These are phyloP conservation scores for Linnemannia elongata DNA, from an alignment of 192 early-diverging fungal species.

Conservation along the genomic window DNA sequence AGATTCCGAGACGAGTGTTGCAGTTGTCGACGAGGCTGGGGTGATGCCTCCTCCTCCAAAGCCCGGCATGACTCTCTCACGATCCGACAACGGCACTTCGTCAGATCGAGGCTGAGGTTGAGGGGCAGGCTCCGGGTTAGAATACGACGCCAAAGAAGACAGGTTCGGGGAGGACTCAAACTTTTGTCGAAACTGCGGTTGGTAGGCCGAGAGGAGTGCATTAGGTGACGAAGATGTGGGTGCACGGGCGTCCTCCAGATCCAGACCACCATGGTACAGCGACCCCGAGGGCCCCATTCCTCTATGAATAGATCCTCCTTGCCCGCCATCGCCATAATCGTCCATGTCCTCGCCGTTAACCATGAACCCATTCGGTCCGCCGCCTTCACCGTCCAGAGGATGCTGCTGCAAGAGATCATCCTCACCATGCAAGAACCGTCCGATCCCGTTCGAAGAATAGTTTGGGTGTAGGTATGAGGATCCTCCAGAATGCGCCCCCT, in stretches of 20 bases:
- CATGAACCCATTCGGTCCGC: neutral
- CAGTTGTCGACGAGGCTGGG: neutral
- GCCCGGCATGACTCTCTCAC: neutral
- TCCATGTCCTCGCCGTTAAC: neutral
- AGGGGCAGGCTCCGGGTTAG: neutral
- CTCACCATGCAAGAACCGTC: neutral
- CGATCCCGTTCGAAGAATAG: constrained; percentile 14
- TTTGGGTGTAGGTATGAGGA: neutral
- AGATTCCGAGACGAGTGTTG: neutral
- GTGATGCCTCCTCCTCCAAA: neutral
- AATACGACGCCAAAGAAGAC: constrained; percentile 4
- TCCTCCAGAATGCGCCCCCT: constrained; percentile 35
- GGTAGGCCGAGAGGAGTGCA: constrained; percentile 1
- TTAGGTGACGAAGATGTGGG: neutral
- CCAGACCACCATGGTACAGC: neutral
- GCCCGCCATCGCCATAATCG: neutral
- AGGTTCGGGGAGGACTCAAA: constrained; percentile 45
- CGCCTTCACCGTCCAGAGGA: constrained; percentile 13
- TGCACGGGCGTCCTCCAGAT: neutral
- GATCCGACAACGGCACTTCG: neutral
- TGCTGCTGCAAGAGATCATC: constrained; percentile 4
- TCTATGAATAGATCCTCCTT: neutral
- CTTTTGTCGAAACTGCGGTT: constrained; percentile 28
- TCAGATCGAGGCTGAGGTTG: neutral
- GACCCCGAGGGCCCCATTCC: neutral